A percentile compares a stretch with the other conserved stretches of the same genome.
Conservation (phyloP, 805 yeast genomes). For the Kodamaea neixiangensis region DNA sequence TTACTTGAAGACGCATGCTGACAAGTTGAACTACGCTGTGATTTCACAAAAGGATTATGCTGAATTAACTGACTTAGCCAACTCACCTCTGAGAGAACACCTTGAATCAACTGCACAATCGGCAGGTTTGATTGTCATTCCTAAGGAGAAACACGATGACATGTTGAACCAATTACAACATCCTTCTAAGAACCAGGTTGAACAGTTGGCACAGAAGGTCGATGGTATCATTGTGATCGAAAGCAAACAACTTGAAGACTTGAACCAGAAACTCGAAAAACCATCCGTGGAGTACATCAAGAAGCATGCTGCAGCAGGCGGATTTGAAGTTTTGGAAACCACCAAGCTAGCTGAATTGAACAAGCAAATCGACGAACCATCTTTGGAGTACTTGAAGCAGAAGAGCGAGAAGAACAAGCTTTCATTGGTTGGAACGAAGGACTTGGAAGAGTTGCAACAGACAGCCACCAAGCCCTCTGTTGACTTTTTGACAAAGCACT, state of each 20-base stretch:
- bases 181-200: constrained; percentile 13
- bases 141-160: constrained; percentile 21
- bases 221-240: constrained; percentile 8
- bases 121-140: constrained; percentile 16
- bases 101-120: constrained; percentile 17
- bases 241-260: constrained; percentile 10
- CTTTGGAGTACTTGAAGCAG: constrained; percentile 11
- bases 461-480: constrained; percentile 1
- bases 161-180: constrained; percentile 13
- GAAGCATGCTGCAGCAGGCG: not conserved
- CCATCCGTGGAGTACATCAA: constrained; percentile 10
- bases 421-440: constrained; percentile 7
- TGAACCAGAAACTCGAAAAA: constrained; percentile 9
- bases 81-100: constrained; percentile 18
- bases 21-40: constrained; percentile 10
- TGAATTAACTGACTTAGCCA: constrained; percentile 13
- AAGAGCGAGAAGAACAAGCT: constrained; percentile 4
- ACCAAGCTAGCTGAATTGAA: constrained; percentile 10
- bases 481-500: constrained; percentile 7
- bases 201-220: constrained; percentile 6
- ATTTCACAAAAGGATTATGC: constrained; percentile 17
- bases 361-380: constrained; percentile 14
- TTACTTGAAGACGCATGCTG: constrained; percentile 27
- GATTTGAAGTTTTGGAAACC: constrained; percentile 4
- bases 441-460: constrained; percentile 3